Percentiles rank a stretch among this genome's conserved stretches.
phyloP scores from a whole-genome alignment of 2,329 filamentous ascomycete genomes.

The Moelleriella libera region DNA sequence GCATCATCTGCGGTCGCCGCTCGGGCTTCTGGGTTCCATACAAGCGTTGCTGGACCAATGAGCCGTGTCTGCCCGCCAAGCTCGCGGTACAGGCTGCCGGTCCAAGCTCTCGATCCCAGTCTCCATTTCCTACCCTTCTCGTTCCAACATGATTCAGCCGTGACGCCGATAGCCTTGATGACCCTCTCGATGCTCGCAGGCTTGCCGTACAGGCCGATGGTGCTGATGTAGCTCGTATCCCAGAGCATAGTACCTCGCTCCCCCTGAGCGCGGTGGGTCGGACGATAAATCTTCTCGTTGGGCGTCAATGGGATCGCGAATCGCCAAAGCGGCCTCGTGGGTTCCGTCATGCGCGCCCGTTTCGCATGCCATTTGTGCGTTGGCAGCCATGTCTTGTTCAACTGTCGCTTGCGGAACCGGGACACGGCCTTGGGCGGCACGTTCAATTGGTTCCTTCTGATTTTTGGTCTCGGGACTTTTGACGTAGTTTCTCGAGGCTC shows the following conservation, averaged over 20 bases:
- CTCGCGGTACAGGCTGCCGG: conserved; percentile 36
- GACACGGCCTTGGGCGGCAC: conserved; percentile 37
- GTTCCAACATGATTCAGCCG: conserved; percentile 46
- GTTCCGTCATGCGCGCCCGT: conserved; percentile 73
- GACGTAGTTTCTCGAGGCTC: conserved; percentile 8
- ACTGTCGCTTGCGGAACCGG: conserved; percentile 74
- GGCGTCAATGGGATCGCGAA: conserved; percentile 77
- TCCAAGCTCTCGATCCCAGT: conserved; percentile 32
- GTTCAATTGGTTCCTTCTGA: conserved; percentile 56
- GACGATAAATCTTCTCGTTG: conserved; percentile 78
- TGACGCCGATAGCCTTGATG: conserved; percentile 50
- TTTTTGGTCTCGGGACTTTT: conserved; percentile 40
- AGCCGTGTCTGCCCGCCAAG: conserved; percentile 34
- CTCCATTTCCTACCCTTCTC: conserved; percentile 59
- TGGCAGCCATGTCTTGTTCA: conserved; percentile 84
- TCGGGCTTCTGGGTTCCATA: conserved; percentile 50
- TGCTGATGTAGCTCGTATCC: conserved; percentile 92
- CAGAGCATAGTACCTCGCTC: conserved; percentile 69
- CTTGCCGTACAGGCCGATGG: conserved; percentile 61
- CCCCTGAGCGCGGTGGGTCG: conserved; percentile 68
- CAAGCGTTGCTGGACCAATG: conserved; percentile 58
- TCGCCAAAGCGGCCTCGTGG: conserved; percentile 71
- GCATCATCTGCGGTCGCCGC: conserved; percentile 11
- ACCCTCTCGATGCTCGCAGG: conserved; percentile 49
- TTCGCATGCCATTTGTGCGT: conserved; percentile 94